These are phyloP conservation scores for Trichophyton mentagrophytes DNA, from an alignment of 2,329 filamentous ascomycete genomes.

Conservation along the genomic window DNA sequence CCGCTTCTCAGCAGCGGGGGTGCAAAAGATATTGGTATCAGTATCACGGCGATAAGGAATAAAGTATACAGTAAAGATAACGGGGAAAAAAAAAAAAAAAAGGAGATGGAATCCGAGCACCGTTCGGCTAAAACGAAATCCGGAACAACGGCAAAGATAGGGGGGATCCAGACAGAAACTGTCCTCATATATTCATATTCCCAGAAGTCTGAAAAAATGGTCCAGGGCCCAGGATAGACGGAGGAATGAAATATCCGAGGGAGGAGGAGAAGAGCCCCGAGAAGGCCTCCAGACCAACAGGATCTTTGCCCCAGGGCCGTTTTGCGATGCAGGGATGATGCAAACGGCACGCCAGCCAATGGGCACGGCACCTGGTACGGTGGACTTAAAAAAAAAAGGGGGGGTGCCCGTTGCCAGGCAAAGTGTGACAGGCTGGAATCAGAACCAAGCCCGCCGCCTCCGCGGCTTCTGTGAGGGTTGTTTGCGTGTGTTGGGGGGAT, in stretches of 20 bases:
- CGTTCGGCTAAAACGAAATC: neutral
- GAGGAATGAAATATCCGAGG: slow-evolving; percentile 2
- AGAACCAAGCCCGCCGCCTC: neutral
- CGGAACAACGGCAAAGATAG: neutral
- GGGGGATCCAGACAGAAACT: neutral
- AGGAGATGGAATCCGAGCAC: neutral
- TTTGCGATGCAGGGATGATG: neutral
- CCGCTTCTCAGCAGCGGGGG: neutral
- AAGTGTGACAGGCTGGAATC: neutral
- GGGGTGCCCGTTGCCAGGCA: neutral
- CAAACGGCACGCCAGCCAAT: slow-evolving; percentile 1
- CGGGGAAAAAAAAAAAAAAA: neutral
- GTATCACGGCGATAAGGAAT: neutral
- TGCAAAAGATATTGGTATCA: neutral
- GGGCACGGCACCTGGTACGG: neutral
- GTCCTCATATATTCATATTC: neutral
- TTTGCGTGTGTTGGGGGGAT: neutral
- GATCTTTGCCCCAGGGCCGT: neutral
- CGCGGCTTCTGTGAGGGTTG: neutral
- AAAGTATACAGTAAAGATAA: neutral
- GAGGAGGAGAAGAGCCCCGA: neutral
- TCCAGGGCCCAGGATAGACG: neutral
- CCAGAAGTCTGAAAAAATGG: neutral
- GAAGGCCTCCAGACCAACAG: neutral
- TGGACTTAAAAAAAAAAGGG: neutral